Percentiles rank a stretch among this genome's conserved stretches.
phyloP scores from a whole-genome alignment of 1,139 yeast genomes.

The Kurtzmaniella quercitrusa region DNA sequence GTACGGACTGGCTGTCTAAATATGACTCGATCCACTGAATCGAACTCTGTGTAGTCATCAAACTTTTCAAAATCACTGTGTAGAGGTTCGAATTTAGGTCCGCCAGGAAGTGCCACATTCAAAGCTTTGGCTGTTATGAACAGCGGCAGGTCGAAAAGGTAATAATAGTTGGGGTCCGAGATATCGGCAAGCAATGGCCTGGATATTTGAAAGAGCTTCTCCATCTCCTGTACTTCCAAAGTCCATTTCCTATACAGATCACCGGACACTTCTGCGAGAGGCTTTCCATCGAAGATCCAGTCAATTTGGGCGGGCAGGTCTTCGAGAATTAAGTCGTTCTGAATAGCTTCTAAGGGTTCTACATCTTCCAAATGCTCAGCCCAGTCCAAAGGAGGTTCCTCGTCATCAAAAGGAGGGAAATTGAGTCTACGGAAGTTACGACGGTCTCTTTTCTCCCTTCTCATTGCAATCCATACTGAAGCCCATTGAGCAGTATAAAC shows the following conservation, averaged over 20 bases:
- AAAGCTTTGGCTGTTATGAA: constrained; percentile 89
- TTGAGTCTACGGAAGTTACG: constrained; percentile 86
- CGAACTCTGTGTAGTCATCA: constrained; percentile 87
- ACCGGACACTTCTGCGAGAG: constrained; percentile 65
- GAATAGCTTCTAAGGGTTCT: constrained; percentile 69
- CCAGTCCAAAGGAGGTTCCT: constrained; percentile 89
- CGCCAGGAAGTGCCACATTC: constrained; percentile 86
- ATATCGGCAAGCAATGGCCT: constrained; percentile 62
- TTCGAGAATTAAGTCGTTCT: constrained; percentile 55
- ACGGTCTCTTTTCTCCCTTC: constrained; percentile 89
- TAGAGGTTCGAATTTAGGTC: constrained; percentile 94
- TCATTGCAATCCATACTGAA: constrained; percentile 85
- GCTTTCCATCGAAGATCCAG: constrained; percentile 80
- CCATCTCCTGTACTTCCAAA: constrained; percentile 57
- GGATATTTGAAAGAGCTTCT: constrained; percentile 61
- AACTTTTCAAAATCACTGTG: constrained; percentile 49
- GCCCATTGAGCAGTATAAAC: constrained; percentile 96
- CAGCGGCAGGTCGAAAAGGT: constrained; percentile 71
- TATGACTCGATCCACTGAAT: constrained; percentile 80
- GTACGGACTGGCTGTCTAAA: constrained; percentile 73
- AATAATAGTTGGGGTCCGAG: constrained; percentile 54
- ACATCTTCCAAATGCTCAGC: constrained; percentile 69
- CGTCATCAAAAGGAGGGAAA: constrained; percentile 96
- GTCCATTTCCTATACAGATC: constrained; percentile 75
- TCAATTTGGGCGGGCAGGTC: constrained; percentile 59